These are phyloP conservation scores for Rhynchospora pubera DNA, from an alignment of 176 grass and related monocot genomes.

Conservation along the genomic window DNA sequence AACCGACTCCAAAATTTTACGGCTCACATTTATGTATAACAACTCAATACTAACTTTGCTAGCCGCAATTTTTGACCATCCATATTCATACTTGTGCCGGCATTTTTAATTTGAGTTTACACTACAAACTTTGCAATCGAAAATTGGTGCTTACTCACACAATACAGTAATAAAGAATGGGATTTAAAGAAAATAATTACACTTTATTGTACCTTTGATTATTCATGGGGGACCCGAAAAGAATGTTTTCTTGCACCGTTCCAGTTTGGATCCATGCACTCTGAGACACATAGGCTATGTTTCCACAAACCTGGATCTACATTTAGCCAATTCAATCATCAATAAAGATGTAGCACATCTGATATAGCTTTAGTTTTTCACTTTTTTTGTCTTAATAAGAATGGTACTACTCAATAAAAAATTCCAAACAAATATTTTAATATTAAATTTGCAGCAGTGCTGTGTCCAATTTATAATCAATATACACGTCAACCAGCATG, in stretches of 20 bases:
- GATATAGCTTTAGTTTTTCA: too few species aligned
- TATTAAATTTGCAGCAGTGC: too few species aligned
- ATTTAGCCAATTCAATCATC: constrained; percentile 11
- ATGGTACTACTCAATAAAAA: too few species aligned
- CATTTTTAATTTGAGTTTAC: too few species aligned
- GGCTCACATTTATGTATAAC: too few species aligned
- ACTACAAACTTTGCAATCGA: too few species aligned
- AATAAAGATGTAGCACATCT: background rate
- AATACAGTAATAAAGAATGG: background rate
- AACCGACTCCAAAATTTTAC: too few species aligned
- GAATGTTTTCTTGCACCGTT: constrained; percentile 76
- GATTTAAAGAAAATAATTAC: background rate
- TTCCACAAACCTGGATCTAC: constrained; percentile 77
- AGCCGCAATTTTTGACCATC: too few species aligned
- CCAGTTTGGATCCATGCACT: constrained; percentile 95
- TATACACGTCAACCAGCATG: background rate
- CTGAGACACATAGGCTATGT: constrained; percentile 81
- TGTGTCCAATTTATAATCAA: background rate
- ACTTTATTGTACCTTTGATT: constrained; percentile 26
- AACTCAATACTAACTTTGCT: too few species aligned
- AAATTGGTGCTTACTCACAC: background rate
- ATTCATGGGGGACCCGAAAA: constrained; percentile 69
- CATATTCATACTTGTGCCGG: too few species aligned
- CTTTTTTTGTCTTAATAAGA: background rate
- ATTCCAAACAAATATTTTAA: too few species aligned